A percentile compares a stretch with the other conserved stretches of the same genome.
Conservation (phyloP, 2,329 filamentous ascomycete genomes). For the Reticulascus tulasneorum region DNA sequence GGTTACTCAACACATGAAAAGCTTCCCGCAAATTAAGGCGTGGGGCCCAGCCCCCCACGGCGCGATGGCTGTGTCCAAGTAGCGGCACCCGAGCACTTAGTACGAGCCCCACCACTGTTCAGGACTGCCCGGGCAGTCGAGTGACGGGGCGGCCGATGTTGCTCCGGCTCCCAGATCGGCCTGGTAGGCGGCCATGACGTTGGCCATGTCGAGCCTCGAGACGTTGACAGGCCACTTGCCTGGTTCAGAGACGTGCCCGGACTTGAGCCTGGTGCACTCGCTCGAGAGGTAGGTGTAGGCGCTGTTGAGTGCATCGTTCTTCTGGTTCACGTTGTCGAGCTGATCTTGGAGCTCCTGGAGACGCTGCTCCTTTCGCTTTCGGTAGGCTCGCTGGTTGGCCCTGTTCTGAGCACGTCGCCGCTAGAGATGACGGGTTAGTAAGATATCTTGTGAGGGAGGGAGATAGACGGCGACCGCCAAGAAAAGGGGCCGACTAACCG, state of each 20-base stretch:
- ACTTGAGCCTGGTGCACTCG: conserved; percentile 7
- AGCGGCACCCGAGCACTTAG: no score
- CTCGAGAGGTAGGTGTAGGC: conserved; percentile 9
- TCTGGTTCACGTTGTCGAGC: conserved; percentile 10
- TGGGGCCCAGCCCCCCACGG: no score
- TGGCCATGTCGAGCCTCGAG: conserved; percentile 7
- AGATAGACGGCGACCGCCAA: background rate
- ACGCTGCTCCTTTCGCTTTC: conserved; percentile 10
- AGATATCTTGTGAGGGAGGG: background rate
- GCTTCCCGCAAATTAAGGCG: no score
- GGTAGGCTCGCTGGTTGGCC: conserved; percentile 13
- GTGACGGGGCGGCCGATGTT: conserved; percentile 5
- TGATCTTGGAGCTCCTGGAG: conserved; percentile 11
- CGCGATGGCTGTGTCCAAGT: no score
- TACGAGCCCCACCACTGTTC: conserved; percentile 9
- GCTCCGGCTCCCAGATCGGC: conserved; percentile 1
- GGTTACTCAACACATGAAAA: no score
- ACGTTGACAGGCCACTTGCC: conserved; percentile 2
- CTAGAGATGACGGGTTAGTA: conserved; percentile 3
- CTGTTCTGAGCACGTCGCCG: conserved; percentile 11
- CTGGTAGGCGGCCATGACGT: conserved; percentile 1
- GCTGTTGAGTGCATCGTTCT: conserved; percentile 12
- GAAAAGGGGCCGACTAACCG: conserved; percentile 7
- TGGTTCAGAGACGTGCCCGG: conserved; percentile 2
- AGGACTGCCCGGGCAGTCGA: conserved; percentile 9